Evolutionary conservation across 2,329 filamentous ascomycete species (phyloP).

Genomic region (Dactylellina parvicollis): DNA sequence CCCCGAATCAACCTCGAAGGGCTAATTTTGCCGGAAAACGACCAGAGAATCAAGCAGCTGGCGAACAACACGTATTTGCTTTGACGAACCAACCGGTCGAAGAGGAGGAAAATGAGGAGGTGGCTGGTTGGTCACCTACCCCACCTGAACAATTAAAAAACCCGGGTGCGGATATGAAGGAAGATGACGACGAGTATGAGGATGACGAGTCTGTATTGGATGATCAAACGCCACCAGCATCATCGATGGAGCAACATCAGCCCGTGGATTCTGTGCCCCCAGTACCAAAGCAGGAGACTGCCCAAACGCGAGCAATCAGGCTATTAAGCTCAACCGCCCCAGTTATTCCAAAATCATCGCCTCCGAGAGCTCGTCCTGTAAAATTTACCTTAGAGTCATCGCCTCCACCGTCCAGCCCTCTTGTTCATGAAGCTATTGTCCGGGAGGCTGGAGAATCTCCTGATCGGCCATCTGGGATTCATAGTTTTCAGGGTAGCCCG

Average conservation of each 20-base stretch:
- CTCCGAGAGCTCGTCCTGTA: neutral
- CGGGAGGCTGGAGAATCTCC: too few relatives aligned
- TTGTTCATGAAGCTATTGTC: neutral
- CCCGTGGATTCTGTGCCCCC: neutral
- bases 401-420: neutral
- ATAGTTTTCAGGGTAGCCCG: too few relatives aligned
- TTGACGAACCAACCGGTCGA: constrained; percentile 9
- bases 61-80: constrained; percentile 37
- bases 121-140: constrained; percentile 19
- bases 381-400: neutral
- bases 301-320: neutral
- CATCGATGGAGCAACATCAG: constrained; percentile 1
- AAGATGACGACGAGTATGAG: constrained; percentile 18
- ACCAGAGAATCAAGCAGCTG: neutral
- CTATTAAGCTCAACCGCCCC: neutral
- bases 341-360: neutral
- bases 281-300: neutral
- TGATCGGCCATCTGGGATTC: too few relatives aligned
- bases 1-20: neutral
- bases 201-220: constrained; percentile 15
- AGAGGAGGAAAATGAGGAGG: constrained; percentile 5
- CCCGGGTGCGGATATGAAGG: neutral
- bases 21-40: neutral
- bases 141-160: constrained; percentile 18
- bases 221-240: constrained; percentile 19